phyloP scores from a whole-genome alignment of 1,284 basidiomycete species.

The Phylloporus sp. region DNA sequence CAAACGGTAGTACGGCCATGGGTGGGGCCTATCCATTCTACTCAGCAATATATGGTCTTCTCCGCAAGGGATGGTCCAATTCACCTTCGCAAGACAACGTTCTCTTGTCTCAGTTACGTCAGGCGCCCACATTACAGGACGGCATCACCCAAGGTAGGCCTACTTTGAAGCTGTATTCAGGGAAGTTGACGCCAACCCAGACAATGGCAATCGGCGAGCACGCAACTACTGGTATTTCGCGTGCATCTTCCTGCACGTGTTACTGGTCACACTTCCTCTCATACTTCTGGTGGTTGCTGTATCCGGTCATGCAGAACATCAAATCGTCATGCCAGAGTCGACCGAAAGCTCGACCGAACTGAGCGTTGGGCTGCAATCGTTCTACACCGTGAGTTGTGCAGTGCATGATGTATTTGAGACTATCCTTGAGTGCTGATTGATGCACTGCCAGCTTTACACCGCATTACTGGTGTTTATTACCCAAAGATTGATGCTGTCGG shows the following conservation, averaged over 20 bases:
- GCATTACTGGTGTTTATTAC: slow-evolving; percentile 1
- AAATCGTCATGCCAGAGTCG: background rate
- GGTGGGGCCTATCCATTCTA: background rate
- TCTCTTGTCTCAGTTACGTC: background rate
- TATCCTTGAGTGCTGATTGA: background rate
- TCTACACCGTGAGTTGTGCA: slow-evolving; percentile 1
- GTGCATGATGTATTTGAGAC: background rate
- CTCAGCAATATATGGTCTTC: background rate
- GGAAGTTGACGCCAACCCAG: background rate
- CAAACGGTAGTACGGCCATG: background rate
- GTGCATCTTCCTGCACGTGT: background rate
- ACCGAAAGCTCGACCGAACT: too few species aligned
- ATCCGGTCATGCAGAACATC: background rate
- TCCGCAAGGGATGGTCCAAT: background rate
- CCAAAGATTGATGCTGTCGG: slow-evolving; percentile 1
- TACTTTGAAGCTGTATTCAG: background rate
- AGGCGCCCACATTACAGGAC: too few species aligned
- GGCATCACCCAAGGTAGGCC: background rate
- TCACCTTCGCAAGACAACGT: background rate
- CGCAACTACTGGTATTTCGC: background rate
- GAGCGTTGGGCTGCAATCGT: background rate
- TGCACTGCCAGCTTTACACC: background rate
- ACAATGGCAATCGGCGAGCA: too few species aligned
- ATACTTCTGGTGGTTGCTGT: background rate
- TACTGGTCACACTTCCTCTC: background rate